These are phyloP conservation scores for Lachnellula occidentalis DNA, from an alignment of 2,329 filamentous ascomycete genomes.

Conservation along the genomic window DNA sequence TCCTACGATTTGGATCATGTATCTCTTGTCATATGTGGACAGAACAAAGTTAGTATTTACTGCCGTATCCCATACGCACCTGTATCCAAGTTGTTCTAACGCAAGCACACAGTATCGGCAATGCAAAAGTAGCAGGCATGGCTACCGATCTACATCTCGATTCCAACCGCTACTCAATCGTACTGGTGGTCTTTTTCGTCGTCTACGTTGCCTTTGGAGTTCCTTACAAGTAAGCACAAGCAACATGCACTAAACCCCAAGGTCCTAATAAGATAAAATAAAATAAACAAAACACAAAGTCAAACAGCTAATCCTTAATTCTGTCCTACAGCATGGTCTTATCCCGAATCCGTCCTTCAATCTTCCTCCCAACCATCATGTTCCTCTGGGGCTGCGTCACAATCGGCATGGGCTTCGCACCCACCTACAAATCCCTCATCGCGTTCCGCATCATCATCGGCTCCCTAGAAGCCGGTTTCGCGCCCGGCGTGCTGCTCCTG, in stretches of 20 bases:
- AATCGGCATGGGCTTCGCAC: slow-evolving; percentile 44
- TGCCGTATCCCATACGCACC: background rate
- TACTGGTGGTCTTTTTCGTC: slow-evolving; percentile 40
- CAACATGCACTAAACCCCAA: too few species aligned
- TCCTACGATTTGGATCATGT: slow-evolving; percentile 48
- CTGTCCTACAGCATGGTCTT: slow-evolving; percentile 33
- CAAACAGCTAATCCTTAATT: too few species aligned
- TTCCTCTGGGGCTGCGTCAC: slow-evolving; percentile 45
- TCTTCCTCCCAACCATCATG: slow-evolving; percentile 40
- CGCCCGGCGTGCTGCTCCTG: slow-evolving; percentile 46
- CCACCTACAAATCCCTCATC: slow-evolving; percentile 43
- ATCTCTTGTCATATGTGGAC: slow-evolving; percentile 51
- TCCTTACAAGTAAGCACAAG: slow-evolving; percentile 35
- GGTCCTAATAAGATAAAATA: too few species aligned
- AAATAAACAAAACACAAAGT: too few species aligned
- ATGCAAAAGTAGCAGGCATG: slow-evolving; percentile 49
- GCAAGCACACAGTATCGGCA: slow-evolving; percentile 29
- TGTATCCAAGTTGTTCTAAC: background rate
- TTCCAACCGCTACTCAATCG: slow-evolving; percentile 2
- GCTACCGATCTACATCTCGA: slow-evolving; percentile 41
- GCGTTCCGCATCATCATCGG: slow-evolving; percentile 45
- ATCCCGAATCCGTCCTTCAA: slow-evolving; percentile 37
- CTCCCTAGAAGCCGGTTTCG: slow-evolving; percentile 46
- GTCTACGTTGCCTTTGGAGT: slow-evolving; percentile 45
- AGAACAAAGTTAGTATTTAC: slow-evolving; percentile 38